Evolutionary conservation across 129 eudicot species (phyloP), one percentile per base, ranked within the genome.

Genomic region (Arctium minus): DNA sequence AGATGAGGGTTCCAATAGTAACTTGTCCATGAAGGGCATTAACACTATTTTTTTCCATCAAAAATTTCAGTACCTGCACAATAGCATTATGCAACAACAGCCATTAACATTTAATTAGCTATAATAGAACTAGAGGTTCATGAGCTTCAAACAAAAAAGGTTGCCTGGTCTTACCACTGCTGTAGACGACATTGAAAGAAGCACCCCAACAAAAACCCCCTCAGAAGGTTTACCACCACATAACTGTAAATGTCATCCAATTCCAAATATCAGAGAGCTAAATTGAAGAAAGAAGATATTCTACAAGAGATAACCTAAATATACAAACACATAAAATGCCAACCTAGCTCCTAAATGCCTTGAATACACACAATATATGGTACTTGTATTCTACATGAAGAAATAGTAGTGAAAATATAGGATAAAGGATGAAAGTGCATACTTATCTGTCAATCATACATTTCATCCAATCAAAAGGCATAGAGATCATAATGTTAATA

Each of bases 131-230:
- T 40, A 53, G 18, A 80, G 40, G 39, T 35, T 44, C 42, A 78
- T 53, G 11, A 40, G 68, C 50, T 80, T 6, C 65, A 75, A 80
- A 60, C 36, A 42, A 9, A 70, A 27, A 67, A 38, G 62, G 18
- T 37, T 13, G 1, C 53, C 37, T 71, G 85, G 80, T 71, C 70
- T 81, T 89, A 93, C 99, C 95, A 96, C 98, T 77, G 99, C 99
- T 33, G 99, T 96, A 38, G 99, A 96, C 37, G 99, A 96, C 99
- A 96, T 96, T 32, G 99, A 96, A 75, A 96, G 92, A 75, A 96
- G 95, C 75, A 92, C 92, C 39, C 99, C 99, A 79, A 96, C 90
- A 87, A 96, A 93, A 17, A 96, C 91, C 31, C 98, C 99, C 82
- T 96, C 99, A 18, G 98, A 96, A 64, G 91, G 60, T 85, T 94